These are phyloP conservation scores for Neoboletus brunneissimus DNA, from an alignment of 768 basidiomycete genomes.

Conservation along the genomic window DNA sequence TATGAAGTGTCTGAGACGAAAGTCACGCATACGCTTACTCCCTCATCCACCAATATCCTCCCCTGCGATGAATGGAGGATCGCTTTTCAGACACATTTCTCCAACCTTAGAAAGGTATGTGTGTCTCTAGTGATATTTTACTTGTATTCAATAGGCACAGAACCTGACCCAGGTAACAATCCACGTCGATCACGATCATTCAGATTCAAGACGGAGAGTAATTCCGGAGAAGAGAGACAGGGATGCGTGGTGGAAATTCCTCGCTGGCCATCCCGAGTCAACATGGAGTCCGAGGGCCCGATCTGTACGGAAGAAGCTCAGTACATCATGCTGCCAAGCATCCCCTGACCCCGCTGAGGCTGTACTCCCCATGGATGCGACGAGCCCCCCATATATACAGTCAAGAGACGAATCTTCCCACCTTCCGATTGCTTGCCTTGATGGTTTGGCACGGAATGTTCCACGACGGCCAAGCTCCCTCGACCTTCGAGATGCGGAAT, in stretches of 20 bases:
- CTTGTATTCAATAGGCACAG: slow-evolving; percentile 37
- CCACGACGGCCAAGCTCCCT: neutral
- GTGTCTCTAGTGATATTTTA: neutral
- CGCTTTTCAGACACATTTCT: slow-evolving; percentile 55
- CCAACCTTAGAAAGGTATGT: slow-evolving; percentile 57
- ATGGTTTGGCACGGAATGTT: neutral
- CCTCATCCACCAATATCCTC: slow-evolving; percentile 36
- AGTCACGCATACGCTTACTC: slow-evolving; percentile 14
- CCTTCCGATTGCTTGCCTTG: neutral
- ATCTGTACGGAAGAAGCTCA: slow-evolving; percentile 11
- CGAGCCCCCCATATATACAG: neutral
- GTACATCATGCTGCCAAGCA: slow-evolving; percentile 24
- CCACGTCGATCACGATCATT: slow-evolving; percentile 15
- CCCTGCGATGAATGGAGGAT: slow-evolving; percentile 69
- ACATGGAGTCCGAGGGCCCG: slow-evolving; percentile 53
- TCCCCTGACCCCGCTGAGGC: slow-evolving; percentile 32
- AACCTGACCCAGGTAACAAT: slow-evolving; percentile 65
- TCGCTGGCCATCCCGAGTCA: slow-evolving; percentile 63
- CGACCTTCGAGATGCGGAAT: neutral
- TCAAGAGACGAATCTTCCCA: slow-evolving; percentile 1
- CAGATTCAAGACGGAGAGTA: slow-evolving; percentile 27
- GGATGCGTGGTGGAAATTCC: slow-evolving; percentile 77
- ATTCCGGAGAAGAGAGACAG: slow-evolving; percentile 73
- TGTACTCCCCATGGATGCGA: neutral
- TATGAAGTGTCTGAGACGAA: slow-evolving; percentile 46